Conservation (phyloP, 2,329 filamentous ascomycete species). For the Penicillium olsonii region DNA sequence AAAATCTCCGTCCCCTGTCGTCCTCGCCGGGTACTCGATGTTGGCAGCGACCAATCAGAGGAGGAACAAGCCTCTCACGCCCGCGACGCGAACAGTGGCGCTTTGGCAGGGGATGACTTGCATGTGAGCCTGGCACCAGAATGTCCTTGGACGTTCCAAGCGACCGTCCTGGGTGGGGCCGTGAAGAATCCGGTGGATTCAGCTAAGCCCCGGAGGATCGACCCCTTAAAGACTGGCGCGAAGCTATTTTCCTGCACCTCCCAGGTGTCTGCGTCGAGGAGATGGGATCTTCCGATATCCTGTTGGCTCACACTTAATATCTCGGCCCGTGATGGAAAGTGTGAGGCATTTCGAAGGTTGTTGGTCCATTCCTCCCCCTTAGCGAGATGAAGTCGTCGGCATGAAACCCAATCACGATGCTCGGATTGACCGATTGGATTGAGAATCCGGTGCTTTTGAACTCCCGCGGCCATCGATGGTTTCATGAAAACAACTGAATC, state of each 20-base stretch:
- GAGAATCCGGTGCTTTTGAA: not conserved
- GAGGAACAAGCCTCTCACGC: not conserved
- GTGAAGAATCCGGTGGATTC: slow-evolving; percentile 6
- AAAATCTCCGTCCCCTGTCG: slow-evolving; percentile 24
- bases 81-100: slow-evolving; percentile 2
- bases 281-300: not conserved
- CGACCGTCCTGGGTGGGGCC: too few relatives aligned
- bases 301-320: not conserved
- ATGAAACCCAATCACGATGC: not conserved
- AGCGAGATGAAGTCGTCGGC: not conserved
- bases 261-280: not conserved
- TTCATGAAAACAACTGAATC: not conserved
- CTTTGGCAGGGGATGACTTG: slow-evolving; percentile 5
- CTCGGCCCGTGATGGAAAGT: not conserved
- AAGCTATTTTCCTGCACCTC: not conserved
- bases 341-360: not conserved
- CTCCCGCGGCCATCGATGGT: not conserved
- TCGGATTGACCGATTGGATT: slow-evolving; percentile 4
- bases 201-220: slow-evolving; percentile 10
- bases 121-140: slow-evolving; percentile 7
- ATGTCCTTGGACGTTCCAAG: too few relatives aligned
- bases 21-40: not conserved
- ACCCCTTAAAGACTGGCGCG: slow-evolving; percentile 12
- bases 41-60: slow-evolving; percentile 13
- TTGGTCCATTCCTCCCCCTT: too few relatives aligned